Percentiles rank a stretch among this genome's conserved stretches.
Conservation (phyloP, 805 yeast species). For the Wickerhamomyces bovis region DNA sequence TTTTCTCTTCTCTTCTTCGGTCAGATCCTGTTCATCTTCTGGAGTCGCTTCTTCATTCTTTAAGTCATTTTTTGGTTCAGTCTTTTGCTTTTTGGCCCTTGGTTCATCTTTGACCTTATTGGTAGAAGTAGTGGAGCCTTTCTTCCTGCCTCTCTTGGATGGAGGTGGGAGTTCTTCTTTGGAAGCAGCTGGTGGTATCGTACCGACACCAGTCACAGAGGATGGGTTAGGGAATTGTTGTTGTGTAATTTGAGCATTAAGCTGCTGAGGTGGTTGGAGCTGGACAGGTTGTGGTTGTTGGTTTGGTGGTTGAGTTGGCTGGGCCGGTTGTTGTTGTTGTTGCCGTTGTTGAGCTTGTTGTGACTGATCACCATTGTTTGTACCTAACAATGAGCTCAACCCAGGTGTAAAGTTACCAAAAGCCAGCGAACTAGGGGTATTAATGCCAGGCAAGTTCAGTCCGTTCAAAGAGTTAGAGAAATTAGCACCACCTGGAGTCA, state of each 20-base stretch:
- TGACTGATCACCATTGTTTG: constrained; percentile 14
- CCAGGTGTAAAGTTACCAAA: constrained; percentile 30
- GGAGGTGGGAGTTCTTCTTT: neutral
- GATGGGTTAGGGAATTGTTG: neutral
- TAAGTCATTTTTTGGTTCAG: neutral
- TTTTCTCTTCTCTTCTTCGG: constrained; percentile 72
- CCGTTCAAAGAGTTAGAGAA: constrained; percentile 36
- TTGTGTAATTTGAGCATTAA: neutral
- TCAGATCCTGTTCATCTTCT: constrained; percentile 23
- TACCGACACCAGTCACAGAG: neutral
- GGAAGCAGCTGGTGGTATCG: neutral
- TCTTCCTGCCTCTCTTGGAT: constrained; percentile 13
- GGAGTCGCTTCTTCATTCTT: neutral
- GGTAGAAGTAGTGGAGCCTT: neutral
- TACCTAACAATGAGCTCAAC: constrained; percentile 24
- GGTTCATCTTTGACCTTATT: constrained; percentile 2
- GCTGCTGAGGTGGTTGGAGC: neutral
- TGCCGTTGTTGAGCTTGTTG: constrained; percentile 4
- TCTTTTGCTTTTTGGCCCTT: constrained; percentile 1
- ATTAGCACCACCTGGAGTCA: constrained; percentile 53
- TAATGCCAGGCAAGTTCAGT: constrained; percentile 16
- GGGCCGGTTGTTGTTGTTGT: neutral
- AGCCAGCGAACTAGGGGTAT: constrained; percentile 20
- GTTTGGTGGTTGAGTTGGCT: neutral
- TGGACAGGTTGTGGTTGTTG: neutral